A percentile compares a stretch with the other conserved stretches of the same genome.
These are phyloP conservation scores for California macrophylla DNA, from an alignment of 441 rosid species.

Conservation along the genomic window DNA sequence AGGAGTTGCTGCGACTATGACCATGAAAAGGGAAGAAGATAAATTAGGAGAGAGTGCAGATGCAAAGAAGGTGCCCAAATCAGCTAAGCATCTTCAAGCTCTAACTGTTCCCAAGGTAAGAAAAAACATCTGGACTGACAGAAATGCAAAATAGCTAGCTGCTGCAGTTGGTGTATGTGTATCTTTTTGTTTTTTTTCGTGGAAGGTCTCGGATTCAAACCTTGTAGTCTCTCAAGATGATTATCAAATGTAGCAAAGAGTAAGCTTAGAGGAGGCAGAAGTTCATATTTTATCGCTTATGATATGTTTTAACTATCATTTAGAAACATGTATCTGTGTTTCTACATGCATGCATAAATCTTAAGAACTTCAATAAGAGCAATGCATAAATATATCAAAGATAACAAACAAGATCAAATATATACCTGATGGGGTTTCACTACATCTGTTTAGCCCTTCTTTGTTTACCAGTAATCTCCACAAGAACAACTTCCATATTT, in stretches of 20 bases:
- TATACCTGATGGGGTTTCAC: background rate
- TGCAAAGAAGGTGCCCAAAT: background rate
- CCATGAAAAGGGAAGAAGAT: background rate
- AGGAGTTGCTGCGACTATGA: background rate
- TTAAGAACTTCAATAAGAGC: background rate
- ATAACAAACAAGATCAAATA: background rate
- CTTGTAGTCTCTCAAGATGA: background rate
- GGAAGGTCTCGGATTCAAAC: background rate
- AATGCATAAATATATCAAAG: too few relatives aligned
- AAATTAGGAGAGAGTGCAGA: background rate
- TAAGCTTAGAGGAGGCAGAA: background rate
- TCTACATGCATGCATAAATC: background rate
- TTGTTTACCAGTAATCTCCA: slow-evolving; percentile 32
- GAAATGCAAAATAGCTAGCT: background rate
- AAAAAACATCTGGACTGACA: slow-evolving; percentile 1
- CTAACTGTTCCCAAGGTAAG: background rate
- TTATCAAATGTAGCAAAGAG: background rate
- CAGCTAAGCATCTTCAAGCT: background rate
- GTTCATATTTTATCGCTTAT: background rate
- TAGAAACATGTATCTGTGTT: background rate
- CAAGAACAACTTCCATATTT: slow-evolving; percentile 38
- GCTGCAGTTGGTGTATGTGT: background rate
- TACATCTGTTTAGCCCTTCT: too few relatives aligned
- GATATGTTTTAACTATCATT: background rate
- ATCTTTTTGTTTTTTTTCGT: background rate